Conservation (phyloP, 2,329 filamentous ascomycete genomes). For the Aureobasidium sp. region DNA sequence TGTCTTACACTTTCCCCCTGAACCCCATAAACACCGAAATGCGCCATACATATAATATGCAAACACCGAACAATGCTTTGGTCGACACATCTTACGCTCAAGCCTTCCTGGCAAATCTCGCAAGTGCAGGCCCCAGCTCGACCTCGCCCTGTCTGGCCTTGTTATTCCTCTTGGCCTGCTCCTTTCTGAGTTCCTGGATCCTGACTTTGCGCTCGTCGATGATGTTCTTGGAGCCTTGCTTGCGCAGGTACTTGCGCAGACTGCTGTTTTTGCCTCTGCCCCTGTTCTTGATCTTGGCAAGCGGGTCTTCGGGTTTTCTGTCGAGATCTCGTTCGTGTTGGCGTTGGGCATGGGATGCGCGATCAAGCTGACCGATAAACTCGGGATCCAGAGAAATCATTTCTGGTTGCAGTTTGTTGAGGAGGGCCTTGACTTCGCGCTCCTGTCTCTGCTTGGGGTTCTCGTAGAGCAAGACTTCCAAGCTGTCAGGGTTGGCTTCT, state of each 20-base stretch:
- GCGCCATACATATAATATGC: not conserved
- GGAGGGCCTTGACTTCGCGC: slow-evolving; percentile 75
- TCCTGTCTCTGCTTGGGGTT: slow-evolving; percentile 89
- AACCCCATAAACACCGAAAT: not conserved
- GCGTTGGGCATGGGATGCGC: slow-evolving; percentile 69
- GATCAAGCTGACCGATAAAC: slow-evolving; percentile 81
- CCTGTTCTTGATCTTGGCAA: slow-evolving; percentile 62
- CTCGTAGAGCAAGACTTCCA: slow-evolving; percentile 94
- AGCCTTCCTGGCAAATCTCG: slow-evolving; percentile 68
- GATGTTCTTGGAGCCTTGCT: slow-evolving; percentile 87
- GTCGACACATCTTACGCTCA: not conserved
- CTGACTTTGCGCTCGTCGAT: slow-evolving; percentile 91
- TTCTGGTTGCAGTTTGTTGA: slow-evolving; percentile 92
- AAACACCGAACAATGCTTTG: not conserved
- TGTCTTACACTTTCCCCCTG: not conserved
- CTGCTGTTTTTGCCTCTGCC: slow-evolving; percentile 86
- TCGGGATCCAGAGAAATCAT: slow-evolving; percentile 96
- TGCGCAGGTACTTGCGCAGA: slow-evolving; percentile 78
- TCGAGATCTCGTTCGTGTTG: slow-evolving; percentile 75
- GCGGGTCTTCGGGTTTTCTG: slow-evolving; percentile 48
- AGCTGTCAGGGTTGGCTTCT: slow-evolving; percentile 89
- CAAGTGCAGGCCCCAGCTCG: slow-evolving; percentile 78
- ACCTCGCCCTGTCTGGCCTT: slow-evolving; percentile 62
- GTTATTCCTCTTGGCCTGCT: slow-evolving; percentile 60
- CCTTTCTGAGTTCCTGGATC: slow-evolving; percentile 72